Evolutionary conservation across 2,329 filamentous ascomycete genomes (phyloP).

Genomic region (Microascus cirrosus): DNA sequence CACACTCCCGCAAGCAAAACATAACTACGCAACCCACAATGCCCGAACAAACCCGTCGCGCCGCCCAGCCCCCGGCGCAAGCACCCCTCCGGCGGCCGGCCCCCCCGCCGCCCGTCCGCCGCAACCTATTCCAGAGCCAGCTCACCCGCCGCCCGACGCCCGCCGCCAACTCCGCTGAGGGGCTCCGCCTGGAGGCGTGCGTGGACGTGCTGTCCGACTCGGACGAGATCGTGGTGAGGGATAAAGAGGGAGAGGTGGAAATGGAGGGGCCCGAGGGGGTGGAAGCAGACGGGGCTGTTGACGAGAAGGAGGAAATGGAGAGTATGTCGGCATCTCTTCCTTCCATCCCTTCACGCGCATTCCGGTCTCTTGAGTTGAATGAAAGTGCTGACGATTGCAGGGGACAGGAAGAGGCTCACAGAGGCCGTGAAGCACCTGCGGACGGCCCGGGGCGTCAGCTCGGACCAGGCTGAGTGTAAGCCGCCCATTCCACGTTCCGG

Average conservation of each 20-base stretch:
- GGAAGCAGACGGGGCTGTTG: conserved; percentile 42
- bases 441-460: conserved; percentile 36
- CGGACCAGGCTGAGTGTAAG: conserved; percentile 56
- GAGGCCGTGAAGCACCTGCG: conserved; percentile 53
- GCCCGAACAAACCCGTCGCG: neutral
- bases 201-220: conserved; percentile 29
- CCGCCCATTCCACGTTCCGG: neutral
- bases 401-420: conserved; percentile 47
- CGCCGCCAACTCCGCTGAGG: conserved; percentile 26
- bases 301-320: conserved; percentile 46
- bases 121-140: conserved; percentile 50
- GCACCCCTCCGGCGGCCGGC: conserved; percentile 5
- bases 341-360: neutral
- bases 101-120: conserved; percentile 22
- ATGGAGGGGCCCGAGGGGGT: conserved; percentile 26
- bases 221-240: conserved; percentile 48
- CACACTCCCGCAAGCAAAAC: neutral
- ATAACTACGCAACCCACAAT: neutral
- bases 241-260: conserved; percentile 52
- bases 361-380: neutral
- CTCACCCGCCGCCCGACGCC: conserved; percentile 45
- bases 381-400: conserved; percentile 19
- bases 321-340: conserved; percentile 23
- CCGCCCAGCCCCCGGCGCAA: neutral
- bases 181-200: conserved; percentile 29